A percentile compares a stretch with the other conserved stretches of the same genome.
Conservation (phyloP, 2,329 filamentous ascomycete genomes). For the Aspergillus luchuensis region DNA sequence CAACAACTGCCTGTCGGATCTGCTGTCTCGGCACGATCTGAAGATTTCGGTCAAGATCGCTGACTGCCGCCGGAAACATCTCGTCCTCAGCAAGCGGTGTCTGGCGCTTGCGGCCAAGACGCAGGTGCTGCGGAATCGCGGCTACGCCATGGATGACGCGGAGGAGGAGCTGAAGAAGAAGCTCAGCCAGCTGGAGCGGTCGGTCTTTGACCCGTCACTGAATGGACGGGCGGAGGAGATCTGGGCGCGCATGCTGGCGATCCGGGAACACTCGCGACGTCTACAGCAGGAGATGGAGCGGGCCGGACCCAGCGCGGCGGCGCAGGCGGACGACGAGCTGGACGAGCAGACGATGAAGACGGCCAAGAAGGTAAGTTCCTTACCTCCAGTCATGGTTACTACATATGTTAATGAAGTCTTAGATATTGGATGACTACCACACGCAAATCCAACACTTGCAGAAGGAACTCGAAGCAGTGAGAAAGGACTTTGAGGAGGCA, state of each 20-base stretch:
- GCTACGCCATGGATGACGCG: slow-evolving; percentile 65
- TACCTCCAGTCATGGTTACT: neutral
- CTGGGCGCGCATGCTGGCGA: slow-evolving; percentile 66
- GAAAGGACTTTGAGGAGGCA: slow-evolving; percentile 61
- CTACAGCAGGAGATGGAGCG: slow-evolving; percentile 63
- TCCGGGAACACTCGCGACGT: slow-evolving; percentile 60
- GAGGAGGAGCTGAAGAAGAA: slow-evolving; percentile 67
- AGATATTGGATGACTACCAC: slow-evolving; percentile 56
- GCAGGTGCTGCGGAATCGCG: slow-evolving; percentile 63
- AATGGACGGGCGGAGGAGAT: slow-evolving; percentile 65
- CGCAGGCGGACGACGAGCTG: slow-evolving; percentile 50
- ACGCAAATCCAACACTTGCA: slow-evolving; percentile 59
- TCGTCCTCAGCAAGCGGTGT: slow-evolving; percentile 61
- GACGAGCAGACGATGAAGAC: slow-evolving; percentile 62
- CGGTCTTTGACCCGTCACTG: slow-evolving; percentile 62
- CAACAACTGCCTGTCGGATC: slow-evolving; percentile 61
- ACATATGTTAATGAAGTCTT: slow-evolving; percentile 18
- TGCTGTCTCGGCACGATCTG: slow-evolving; percentile 63
- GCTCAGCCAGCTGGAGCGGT: slow-evolving; percentile 58
- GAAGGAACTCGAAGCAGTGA: slow-evolving; percentile 61
- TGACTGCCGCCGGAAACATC: slow-evolving; percentile 61
- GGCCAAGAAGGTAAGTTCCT: slow-evolving; percentile 59
- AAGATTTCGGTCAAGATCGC: slow-evolving; percentile 60
- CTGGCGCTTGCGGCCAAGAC: slow-evolving; percentile 65
- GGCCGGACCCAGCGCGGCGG: slow-evolving; percentile 45